Conservation (phyloP, 192 early-diverging fungal species). For the Backusella tuberculispora region DNA sequence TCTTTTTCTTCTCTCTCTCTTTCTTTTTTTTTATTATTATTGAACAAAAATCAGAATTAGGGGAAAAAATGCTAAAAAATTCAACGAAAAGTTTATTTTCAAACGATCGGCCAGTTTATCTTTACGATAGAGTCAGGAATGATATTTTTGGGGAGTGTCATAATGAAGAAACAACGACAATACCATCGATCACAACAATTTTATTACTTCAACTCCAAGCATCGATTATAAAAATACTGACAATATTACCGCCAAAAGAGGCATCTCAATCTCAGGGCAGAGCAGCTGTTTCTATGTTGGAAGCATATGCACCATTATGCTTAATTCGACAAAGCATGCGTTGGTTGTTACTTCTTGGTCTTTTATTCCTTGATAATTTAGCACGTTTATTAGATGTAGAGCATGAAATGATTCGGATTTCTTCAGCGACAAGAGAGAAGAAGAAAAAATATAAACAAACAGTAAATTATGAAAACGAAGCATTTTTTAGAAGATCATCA, state of each 20-base stretch:
- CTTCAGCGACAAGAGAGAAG: neutral
- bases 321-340: neutral
- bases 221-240: neutral
- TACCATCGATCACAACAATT: slow-evolving; percentile 17
- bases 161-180: neutral
- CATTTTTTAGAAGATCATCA: neutral
- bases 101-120: neutral
- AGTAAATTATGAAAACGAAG: neutral
- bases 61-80: neutral
- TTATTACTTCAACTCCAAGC: slow-evolving; percentile 16
- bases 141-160: slow-evolving; percentile 10
- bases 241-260: neutral
- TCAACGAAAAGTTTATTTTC: neutral
- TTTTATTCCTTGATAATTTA: slow-evolving; percentile 3
- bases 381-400: slow-evolving; percentile 17
- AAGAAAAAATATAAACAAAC: neutral
- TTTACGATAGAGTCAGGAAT: neutral
- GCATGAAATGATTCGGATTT: neutral
- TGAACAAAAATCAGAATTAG: neutral
- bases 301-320: slow-evolving; percentile 7
- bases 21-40: neutral
- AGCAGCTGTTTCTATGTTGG: neutral
- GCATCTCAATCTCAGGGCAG: neutral
- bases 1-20: neutral
- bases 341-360: neutral